Conservation (phyloP, 1,284 basidiomycete species). For the Stygiomarasmius scandens region DNA sequence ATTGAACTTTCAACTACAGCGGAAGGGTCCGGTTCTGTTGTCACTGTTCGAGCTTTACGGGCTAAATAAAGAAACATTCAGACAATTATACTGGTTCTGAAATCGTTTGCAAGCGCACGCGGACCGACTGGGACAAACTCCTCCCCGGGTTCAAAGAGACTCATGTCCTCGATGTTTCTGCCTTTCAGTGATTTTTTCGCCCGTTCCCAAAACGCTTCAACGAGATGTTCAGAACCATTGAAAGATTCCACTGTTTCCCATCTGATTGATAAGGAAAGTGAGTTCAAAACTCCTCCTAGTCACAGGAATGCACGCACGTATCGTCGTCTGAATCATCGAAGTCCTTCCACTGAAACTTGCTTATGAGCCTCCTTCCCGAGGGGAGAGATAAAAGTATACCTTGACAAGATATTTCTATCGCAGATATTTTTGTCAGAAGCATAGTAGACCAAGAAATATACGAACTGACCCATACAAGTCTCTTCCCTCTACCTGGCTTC, state of each 20-base stretch:
- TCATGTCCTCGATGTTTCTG: conserved; percentile 51
- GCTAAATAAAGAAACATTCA: too few relatives aligned
- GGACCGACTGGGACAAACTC: conserved; percentile 54
- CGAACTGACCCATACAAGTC: conserved; percentile 45
- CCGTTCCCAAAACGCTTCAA: conserved; percentile 64
- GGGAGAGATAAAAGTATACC: conserved; percentile 37
- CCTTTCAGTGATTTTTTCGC: conserved; percentile 41
- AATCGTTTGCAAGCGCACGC: conserved; percentile 63
- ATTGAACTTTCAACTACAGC: neutral
- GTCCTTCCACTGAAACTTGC: conserved; percentile 64
- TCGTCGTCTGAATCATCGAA: conserved; percentile 55
- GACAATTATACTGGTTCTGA: too few relatives aligned
- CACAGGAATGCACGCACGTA: conserved; percentile 54
- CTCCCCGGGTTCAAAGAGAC: conserved; percentile 56
- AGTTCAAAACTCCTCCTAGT: neutral
- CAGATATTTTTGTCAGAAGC: neutral
- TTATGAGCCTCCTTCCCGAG: neutral
- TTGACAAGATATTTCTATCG: conserved; percentile 63
- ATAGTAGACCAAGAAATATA: neutral
- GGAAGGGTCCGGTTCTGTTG: neutral
- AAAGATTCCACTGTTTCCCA: conserved; percentile 75
- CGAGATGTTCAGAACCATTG: conserved; percentile 54
- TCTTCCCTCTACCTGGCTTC: conserved; percentile 42
- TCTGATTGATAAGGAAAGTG: conserved; percentile 35
- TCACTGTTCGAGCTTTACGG: conserved; percentile 29